These are phyloP conservation scores for Tetrahymena malaccensis DNA, from an alignment of 73 alveolate species.

Conservation along the genomic window DNA sequence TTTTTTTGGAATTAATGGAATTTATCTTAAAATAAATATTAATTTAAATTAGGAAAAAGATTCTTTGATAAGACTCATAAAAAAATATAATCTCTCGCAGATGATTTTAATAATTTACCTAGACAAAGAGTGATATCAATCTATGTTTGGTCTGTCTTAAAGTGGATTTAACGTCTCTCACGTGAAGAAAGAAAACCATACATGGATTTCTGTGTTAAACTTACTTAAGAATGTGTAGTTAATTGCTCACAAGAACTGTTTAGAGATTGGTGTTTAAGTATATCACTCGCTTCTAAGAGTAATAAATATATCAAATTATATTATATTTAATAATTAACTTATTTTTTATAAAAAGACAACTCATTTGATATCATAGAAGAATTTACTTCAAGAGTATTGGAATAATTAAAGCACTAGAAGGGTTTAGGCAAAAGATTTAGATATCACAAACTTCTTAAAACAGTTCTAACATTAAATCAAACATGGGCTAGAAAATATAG, in stretches of 20 bases:
- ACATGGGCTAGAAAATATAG: neutral
- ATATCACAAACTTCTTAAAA: neutral
- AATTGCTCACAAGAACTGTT: neutral
- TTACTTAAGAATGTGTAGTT: neutral
- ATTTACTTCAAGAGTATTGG: neutral
- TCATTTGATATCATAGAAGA: neutral
- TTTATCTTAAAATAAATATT: neutral
- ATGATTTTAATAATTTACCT: neutral
- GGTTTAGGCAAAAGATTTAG: neutral
- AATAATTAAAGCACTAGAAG: neutral
- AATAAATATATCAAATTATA: neutral
- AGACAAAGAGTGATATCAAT: neutral
- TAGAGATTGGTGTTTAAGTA: neutral
- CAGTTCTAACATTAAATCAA: neutral
- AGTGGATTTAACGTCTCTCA: neutral
- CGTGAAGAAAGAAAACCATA: neutral
- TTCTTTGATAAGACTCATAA: neutral
- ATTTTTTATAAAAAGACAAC: neutral
- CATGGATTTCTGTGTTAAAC: neutral
- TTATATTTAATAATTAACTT: no score
- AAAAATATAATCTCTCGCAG: neutral
- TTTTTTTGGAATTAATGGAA: neutral
- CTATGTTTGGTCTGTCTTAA: neutral
- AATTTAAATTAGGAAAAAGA: neutral
- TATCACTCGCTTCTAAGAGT: neutral